Conservation (phyloP, 139 green algal species). For the Micractinium conductrix region DNA sequence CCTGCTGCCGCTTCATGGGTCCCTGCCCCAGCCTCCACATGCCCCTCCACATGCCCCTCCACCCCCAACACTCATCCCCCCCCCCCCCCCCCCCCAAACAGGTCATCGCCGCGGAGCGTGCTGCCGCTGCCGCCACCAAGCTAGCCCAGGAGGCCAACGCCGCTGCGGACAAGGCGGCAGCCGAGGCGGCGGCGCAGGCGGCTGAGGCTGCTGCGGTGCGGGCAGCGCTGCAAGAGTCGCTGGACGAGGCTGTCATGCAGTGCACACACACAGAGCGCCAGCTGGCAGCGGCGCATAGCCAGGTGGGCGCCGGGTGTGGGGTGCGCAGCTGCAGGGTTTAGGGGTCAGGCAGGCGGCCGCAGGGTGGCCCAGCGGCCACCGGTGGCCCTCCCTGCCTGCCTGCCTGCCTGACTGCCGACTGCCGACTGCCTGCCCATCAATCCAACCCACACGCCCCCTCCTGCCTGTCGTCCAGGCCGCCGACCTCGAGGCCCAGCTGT, state of each 20-base stretch:
- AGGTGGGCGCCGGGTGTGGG: background rate
- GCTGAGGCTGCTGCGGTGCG: background rate
- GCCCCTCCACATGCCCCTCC: background rate
- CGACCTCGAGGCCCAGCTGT: no score
- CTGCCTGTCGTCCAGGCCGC: no score
- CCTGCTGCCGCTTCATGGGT: no score
- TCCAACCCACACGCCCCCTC: no score
- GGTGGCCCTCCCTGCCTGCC: no score
- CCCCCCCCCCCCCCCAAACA: background rate
- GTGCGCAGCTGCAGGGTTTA: no score
- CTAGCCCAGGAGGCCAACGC: background rate
- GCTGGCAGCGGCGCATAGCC: constrained; percentile 4
- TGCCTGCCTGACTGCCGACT: no score
- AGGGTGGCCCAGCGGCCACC: no score
- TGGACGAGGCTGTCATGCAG: constrained; percentile 9
- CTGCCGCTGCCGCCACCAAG: background rate
- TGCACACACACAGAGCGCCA: constrained; percentile 2
- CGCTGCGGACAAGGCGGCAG: background rate
- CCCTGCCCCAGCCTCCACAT: background rate
- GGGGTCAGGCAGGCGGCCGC: no score
- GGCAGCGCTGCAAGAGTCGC: background rate
- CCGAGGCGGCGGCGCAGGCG: background rate
- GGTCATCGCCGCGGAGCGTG: constrained; percentile 4
- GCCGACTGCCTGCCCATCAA: no score
- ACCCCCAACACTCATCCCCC: background rate